Evolutionary conservation across 495 filamentous ascomycete species (phyloP), one percentile per base, ranked within the genome.

Genomic region (Xylaria grammica): DNA sequence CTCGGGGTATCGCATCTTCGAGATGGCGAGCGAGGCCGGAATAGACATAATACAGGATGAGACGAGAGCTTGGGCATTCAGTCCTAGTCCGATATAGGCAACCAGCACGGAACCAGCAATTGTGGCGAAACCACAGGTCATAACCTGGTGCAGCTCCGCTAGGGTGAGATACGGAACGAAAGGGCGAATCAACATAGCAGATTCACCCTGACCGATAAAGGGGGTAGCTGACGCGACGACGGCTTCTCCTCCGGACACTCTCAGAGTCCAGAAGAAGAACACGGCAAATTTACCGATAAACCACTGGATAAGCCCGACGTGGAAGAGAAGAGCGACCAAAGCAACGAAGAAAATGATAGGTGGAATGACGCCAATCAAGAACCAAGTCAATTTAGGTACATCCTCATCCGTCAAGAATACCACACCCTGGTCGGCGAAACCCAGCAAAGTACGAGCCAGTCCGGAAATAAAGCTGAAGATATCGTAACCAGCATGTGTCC

Each of bases 31-130:
- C 2, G 91, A 94, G 0, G 92, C 91, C 0, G 93, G 93, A 65
- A 97, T 97, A 52, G 87, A 91, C 93, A 97, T 97, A 67, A 97
- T 91, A 70, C 89, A 92, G 42, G 89, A 89, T n/a, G 91, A 95
- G 50, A 97, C 88, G n/a, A 97, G 82, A 3, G 93, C 93, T 72
- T 94, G 87, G 0, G 91, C 80, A 73, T 90, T 93, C 57, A 96
- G 81, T 34, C 92, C 92, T 70, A 97, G 87, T 13, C 81, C 78
- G 61, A 94, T 90, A 71, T 93, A 95, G 13, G 89, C 91, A 30
- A 94, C 86, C 19, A 97, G 77, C 29, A 97, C 92, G 68, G 83
- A 87, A 44, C 91, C 91, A 19, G 85, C 81, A 58, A 87, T 87
- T 22, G 86, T 88, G 26, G 84, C 84, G 65, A 85, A 87, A 32